Evolutionary conservation across 352 stramenopile genomes (phyloP).

Genomic region (Globisporangium lucens): DNA sequence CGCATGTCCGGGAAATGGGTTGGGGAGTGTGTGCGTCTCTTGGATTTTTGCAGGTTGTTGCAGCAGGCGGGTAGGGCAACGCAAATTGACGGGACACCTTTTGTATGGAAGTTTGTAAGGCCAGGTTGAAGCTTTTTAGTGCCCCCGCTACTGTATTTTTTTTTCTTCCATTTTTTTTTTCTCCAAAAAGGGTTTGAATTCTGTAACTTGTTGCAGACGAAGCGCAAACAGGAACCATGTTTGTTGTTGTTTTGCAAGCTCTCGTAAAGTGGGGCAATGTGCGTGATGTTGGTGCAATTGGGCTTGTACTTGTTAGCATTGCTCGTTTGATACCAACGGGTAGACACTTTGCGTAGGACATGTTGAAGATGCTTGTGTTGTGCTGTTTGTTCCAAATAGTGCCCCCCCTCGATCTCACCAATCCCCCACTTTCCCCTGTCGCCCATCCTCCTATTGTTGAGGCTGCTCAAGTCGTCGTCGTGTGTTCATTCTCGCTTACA

Average conservation of each 20-base stretch:
- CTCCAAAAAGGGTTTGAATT: not conserved
- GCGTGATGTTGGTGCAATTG: not conserved
- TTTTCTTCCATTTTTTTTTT: not conserved
- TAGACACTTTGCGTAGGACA: not conserved
- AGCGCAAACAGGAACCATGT: not conserved
- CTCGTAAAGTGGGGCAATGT: not conserved
- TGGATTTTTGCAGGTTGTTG: not conserved
- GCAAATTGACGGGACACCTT: not conserved
- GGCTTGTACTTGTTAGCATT: no score
- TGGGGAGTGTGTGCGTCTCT: not conserved
- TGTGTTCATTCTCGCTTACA: not conserved
- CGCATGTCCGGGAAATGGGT: slow-evolving; percentile 6
- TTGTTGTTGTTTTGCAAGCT: not conserved
- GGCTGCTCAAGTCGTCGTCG: no score
- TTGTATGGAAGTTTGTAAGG: slow-evolving; percentile 5
- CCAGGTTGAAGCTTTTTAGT: not conserved
- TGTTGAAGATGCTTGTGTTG: not conserved
- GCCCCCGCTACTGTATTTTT: not conserved
- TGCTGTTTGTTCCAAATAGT: not conserved
- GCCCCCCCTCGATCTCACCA: not conserved
- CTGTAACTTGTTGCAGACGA: not conserved
- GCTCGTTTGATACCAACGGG: not conserved
- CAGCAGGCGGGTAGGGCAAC: not conserved
- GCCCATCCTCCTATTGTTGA: not conserved
- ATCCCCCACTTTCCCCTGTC: not conserved